Conservation (phyloP, 768 basidiomycete genomes). For the Termitomyces sp. region DNA sequence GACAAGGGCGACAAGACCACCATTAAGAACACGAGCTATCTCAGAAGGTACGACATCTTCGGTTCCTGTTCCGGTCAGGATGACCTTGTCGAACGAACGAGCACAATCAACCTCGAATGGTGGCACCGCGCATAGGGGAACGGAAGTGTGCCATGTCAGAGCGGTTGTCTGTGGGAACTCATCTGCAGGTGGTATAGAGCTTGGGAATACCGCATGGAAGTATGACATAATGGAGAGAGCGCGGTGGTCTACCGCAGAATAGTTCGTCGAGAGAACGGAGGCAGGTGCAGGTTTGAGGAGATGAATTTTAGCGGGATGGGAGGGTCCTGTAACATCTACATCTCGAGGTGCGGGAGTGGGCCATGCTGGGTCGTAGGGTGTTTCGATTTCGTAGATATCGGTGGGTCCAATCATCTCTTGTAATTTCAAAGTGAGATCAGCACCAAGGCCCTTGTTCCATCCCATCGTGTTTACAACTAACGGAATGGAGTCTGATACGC, state of each 20-base stretch:
- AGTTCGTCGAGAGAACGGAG: slow-evolving; percentile 37
- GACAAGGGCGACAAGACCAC: slow-evolving; percentile 75
- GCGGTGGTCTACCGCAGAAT: slow-evolving; percentile 65
- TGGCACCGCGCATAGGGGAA: slow-evolving; percentile 60
- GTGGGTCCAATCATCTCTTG: slow-evolving; percentile 61
- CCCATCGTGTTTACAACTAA: slow-evolving; percentile 96
- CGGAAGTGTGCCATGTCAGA: slow-evolving; percentile 56
- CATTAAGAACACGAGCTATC: slow-evolving; percentile 67
- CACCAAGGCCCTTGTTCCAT: slow-evolving; percentile 92
- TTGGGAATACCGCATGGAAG: slow-evolving; percentile 51
- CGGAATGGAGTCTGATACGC: slow-evolving; percentile 60
- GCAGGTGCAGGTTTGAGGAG: slow-evolving; percentile 41
- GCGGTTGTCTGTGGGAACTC: slow-evolving; percentile 32
- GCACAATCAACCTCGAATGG: slow-evolving; percentile 71
- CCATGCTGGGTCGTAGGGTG: slow-evolving; percentile 21
- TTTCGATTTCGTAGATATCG: slow-evolving; percentile 49
- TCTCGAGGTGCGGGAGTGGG: slow-evolving; percentile 3
- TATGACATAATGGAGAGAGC: slow-evolving; percentile 70
- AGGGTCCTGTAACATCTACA: neutral
- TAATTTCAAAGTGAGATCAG: slow-evolving; percentile 67
- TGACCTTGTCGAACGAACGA: slow-evolving; percentile 54
- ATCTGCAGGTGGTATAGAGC: slow-evolving; percentile 8
- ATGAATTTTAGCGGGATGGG: slow-evolving; percentile 25
- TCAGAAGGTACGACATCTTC: slow-evolving; percentile 79
- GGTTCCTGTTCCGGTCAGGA: slow-evolving; percentile 66